Evolutionary conservation across 1,284 basidiomycete species (phyloP).

Genomic region (Naganishia sp.): DNA sequence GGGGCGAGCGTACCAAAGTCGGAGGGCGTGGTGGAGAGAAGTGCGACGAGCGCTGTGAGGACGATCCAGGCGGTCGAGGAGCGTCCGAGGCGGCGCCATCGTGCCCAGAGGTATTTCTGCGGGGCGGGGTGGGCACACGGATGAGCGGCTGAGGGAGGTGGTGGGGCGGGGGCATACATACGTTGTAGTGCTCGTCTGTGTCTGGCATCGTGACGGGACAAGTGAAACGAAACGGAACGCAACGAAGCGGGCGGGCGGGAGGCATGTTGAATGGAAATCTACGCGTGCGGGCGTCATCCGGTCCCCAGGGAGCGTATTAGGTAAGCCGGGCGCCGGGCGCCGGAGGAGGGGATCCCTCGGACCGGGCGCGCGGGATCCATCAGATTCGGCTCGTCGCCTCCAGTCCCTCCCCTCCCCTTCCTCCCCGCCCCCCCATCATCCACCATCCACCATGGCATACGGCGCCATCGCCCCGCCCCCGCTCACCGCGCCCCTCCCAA

Average conservation of each 20-base stretch:
- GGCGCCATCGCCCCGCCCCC: slow-evolving; percentile 53
- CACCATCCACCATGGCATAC: slow-evolving; percentile 53
- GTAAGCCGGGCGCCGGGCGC: too few relatives aligned
- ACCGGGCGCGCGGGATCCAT: background rate
- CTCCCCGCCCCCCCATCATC: background rate
- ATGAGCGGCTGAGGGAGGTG: too few relatives aligned
- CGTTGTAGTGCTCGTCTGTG: slow-evolving; percentile 20
- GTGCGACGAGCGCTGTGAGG: slow-evolving; percentile 8
- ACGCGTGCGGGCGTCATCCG: slow-evolving; percentile 12
- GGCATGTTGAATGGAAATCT: slow-evolving; percentile 25
- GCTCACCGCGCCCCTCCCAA: slow-evolving; percentile 46
- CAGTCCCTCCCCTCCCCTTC: background rate
- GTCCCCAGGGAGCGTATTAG: too few relatives aligned
- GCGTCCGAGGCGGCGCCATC: slow-evolving; percentile 19
- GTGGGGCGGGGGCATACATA: background rate
- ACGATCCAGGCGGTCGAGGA: slow-evolving; percentile 16
- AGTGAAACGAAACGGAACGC: too few relatives aligned
- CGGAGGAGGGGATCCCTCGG: background rate
- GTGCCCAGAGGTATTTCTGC: slow-evolving; percentile 26
- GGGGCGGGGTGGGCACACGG: too few relatives aligned
- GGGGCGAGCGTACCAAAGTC: background rate
- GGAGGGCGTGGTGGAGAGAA: slow-evolving; percentile 7
- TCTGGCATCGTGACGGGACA: background rate
- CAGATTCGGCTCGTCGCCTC: too few relatives aligned
- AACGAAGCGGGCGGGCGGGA: background rate